These are phyloP conservation scores for Prinsepia uniflora DNA, from an alignment of 306 rosid species.

Conservation along the genomic window DNA sequence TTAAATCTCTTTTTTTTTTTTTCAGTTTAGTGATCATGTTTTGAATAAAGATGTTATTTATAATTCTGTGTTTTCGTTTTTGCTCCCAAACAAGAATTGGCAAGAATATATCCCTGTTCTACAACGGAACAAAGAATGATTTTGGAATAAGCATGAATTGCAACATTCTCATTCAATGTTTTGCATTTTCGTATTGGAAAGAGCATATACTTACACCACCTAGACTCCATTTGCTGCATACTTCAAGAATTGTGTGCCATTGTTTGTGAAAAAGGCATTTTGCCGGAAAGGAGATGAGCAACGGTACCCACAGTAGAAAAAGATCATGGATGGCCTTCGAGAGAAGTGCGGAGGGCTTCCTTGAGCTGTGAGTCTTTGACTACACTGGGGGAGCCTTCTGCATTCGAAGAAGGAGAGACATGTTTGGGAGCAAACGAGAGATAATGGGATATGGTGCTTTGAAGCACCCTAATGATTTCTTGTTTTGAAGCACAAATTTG, in stretches of 20 bases:
- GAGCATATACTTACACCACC: not conserved
- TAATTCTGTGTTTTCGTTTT: too few relatives aligned
- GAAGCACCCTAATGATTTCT: not conserved
- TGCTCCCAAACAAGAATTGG: too few relatives aligned
- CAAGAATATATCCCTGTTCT: not conserved
- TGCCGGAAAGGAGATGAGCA: constrained; percentile 16
- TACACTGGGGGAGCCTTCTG: constrained; percentile 30
- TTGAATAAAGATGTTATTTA: too few relatives aligned
- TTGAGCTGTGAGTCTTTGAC: constrained; percentile 28
- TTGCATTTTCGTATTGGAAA: constrained; percentile 1
- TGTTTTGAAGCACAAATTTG: not conserved
- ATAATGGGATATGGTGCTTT: constrained; percentile 37
- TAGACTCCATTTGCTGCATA: not conserved
- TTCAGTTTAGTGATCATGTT: too few relatives aligned
- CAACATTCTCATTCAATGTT: not conserved
- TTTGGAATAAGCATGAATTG: not conserved
- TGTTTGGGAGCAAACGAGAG: constrained; percentile 17
- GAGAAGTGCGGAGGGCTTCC: constrained; percentile 36
- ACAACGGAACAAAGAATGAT: not conserved
- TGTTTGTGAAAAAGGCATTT: constrained; percentile 35
- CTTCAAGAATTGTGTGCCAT: constrained; percentile 11
- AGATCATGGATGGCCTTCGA: constrained; percentile 22
- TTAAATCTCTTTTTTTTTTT: too few relatives aligned
- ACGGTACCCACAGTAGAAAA: not conserved
- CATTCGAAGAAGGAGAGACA: not conserved